Evolutionary conservation across 768 basidiomycete species (phyloP).

Genomic region (Sarcodon aspratus): DNA sequence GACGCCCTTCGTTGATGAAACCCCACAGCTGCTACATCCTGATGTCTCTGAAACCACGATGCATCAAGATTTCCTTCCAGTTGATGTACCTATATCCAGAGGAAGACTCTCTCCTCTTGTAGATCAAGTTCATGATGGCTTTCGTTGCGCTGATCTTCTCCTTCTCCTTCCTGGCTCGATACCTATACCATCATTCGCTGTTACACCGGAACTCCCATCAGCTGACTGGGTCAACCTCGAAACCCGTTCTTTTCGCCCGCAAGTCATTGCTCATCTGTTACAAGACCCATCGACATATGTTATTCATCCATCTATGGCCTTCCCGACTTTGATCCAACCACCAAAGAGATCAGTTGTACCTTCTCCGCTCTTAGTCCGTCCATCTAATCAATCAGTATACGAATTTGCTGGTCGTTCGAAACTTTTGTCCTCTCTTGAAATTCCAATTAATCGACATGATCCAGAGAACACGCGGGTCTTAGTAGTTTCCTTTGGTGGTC

Average conservation of each 20-base stretch:
- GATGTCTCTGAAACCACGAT: conserved; percentile 7
- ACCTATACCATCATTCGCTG: conserved; percentile 63
- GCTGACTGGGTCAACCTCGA: conserved; percentile 47
- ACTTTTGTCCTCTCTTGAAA: conserved; percentile 46
- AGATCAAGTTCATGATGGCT: conserved; percentile 50
- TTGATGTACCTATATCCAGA: conserved; percentile 42
- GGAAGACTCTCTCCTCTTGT: conserved; percentile 47
- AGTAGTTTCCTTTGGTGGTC: conserved; percentile 74
- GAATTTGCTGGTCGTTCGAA: conserved; percentile 37
- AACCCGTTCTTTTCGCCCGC: conserved; percentile 31
- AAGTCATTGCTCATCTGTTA: conserved; percentile 32
- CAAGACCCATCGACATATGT: conserved; percentile 16
- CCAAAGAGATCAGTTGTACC: conserved; percentile 27
- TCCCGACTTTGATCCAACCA: conserved; percentile 12
- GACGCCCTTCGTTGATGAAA: conserved; percentile 36
- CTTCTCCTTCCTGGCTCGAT: conserved; percentile 63
- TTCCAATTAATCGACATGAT: conserved; percentile 41
- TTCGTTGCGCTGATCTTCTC: conserved; percentile 60
- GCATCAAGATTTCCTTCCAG: background rate
- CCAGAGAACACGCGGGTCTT: conserved; percentile 43
- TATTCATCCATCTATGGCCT: conserved; percentile 34
- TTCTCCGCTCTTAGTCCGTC: conserved; percentile 64
- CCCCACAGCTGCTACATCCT: conserved; percentile 1
- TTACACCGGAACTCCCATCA: conserved; percentile 43
- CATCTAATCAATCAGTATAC: conserved; percentile 38